These are phyloP conservation scores for Boletellus deceptivus DNA, from an alignment of 1,284 basidiomycete species.

Conservation along the genomic window DNA sequence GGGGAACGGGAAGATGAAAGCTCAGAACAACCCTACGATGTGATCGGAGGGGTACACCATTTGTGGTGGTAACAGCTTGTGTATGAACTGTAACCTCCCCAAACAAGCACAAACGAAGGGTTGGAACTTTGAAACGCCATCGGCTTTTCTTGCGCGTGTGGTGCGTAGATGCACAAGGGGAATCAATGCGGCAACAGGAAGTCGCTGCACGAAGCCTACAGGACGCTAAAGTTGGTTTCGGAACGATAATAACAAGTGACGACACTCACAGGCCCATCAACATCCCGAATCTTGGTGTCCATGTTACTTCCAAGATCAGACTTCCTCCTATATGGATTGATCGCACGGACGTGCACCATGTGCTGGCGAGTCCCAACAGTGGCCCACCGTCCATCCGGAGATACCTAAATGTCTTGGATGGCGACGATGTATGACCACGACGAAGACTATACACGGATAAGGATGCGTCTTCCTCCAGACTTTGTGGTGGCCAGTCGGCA, in stretches of 20 bases:
- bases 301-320: conserved; percentile 64
- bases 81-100: conserved; percentile 37
- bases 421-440: conserved; percentile 70
- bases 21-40: conserved; percentile 35
- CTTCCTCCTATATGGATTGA: conserved; percentile 73
- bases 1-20: conserved; percentile 35
- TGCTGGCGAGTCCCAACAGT: conserved; percentile 64
- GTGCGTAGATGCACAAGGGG: conserved; percentile 59
- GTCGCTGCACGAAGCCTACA: conserved; percentile 37
- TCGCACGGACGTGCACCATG: conserved; percentile 72
- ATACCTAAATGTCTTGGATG: conserved; percentile 58
- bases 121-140: conserved; percentile 39
- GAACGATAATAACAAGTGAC: neutral
- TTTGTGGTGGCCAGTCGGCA: conserved; percentile 3
- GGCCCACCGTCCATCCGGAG: conserved; percentile 42
- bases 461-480: conserved; percentile 14
- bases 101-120: conserved; percentile 42
- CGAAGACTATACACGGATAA: conserved; percentile 56
- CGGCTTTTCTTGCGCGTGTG: conserved; percentile 32
- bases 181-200: conserved; percentile 47
- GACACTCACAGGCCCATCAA: conserved; percentile 45
- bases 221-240: conserved; percentile 3
- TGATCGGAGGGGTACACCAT: conserved; percentile 32
- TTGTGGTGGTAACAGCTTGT: conserved; percentile 39
- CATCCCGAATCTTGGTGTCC: conserved; percentile 55